phyloP scores from a whole-genome alignment of 2,329 filamentous ascomycete species.

The Fusarium dlaminii region DNA sequence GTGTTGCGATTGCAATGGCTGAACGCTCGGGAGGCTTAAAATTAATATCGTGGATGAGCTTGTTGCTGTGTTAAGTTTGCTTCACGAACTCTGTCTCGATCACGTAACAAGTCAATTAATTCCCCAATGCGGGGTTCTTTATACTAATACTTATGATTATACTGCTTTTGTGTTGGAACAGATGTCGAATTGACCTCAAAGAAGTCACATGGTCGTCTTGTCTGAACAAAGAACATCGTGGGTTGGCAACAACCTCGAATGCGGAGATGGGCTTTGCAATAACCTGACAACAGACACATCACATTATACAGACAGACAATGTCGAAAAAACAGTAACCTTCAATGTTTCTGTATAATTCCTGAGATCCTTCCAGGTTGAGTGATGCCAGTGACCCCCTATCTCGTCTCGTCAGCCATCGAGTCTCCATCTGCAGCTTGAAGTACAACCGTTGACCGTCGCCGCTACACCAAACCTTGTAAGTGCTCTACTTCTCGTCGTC shows the following conservation, averaged over 20 bases:
- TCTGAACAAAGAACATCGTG: not conserved
- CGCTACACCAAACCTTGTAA: accelerated
- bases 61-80: not conserved
- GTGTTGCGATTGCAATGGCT: accelerated
- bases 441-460: accelerated
- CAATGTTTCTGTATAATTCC: accelerated
- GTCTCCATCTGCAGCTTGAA: not conserved
- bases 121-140: not conserved
- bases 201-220: not conserved
- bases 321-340: not conserved
- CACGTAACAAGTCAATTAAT: not conserved
- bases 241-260: not conserved
- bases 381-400: not conserved
- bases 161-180: accelerated
- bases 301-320: not conserved
- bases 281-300: not conserved
- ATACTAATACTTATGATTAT: accelerated
- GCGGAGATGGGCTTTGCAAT: not conserved
- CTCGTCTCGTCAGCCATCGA: not conserved
- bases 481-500: accelerated
- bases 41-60: not conserved
- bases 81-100: not conserved
- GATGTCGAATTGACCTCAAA: not conserved
- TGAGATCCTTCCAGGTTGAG: not conserved
- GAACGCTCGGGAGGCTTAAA: accelerated